A percentile compares a stretch with the other conserved stretches of the same genome.
phyloP scores from a whole-genome alignment of 345 rosid genomes.

The Pugionium dolabratum region DNA sequence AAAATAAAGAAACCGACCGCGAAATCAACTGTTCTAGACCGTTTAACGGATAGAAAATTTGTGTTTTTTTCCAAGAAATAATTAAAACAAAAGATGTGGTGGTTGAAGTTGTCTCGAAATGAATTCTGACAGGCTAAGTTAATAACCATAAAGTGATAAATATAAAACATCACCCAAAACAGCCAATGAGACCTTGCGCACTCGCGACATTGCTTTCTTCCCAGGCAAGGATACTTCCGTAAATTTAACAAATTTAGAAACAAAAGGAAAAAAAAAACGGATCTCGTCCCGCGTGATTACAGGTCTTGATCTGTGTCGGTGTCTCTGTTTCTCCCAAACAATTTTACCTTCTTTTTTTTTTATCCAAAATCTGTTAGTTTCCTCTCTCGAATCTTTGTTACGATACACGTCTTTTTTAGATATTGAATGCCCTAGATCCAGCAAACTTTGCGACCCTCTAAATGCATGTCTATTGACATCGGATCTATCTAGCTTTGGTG shows the following conservation, averaged over 20 bases:
- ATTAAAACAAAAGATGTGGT: too few relatives aligned
- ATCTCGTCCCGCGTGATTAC: conserved; percentile 43
- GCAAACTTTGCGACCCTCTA: not conserved
- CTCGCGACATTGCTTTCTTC: conserved; percentile 22
- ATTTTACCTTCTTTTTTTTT: not conserved
- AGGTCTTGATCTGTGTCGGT: conserved; percentile 35
- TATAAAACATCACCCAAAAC: not conserved
- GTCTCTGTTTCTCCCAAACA: conserved; percentile 8
- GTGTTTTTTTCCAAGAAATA: too few relatives aligned
- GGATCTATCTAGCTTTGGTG: not conserved
- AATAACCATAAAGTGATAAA: conserved; percentile 15
- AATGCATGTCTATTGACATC: conserved; percentile 26
- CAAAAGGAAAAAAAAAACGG: not conserved
- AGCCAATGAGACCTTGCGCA: conserved; percentile 10
- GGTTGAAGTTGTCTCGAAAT: conserved; percentile 23
- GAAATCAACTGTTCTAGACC: too few relatives aligned
- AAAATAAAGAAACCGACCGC: too few relatives aligned
- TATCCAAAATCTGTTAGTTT: conserved; percentile 17
- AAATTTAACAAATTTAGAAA: not conserved
- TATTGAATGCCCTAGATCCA: conserved; percentile 14
- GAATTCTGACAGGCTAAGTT: conserved; percentile 13
- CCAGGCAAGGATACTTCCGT: conserved; percentile 23
- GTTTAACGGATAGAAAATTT: too few relatives aligned
- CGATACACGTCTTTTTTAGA: conserved; percentile 16
- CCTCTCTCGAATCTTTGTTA: not conserved